These are phyloP conservation scores for Pneumocystis murina DNA, from an alignment of 1,139 yeast species.

Conservation along the genomic window DNA sequence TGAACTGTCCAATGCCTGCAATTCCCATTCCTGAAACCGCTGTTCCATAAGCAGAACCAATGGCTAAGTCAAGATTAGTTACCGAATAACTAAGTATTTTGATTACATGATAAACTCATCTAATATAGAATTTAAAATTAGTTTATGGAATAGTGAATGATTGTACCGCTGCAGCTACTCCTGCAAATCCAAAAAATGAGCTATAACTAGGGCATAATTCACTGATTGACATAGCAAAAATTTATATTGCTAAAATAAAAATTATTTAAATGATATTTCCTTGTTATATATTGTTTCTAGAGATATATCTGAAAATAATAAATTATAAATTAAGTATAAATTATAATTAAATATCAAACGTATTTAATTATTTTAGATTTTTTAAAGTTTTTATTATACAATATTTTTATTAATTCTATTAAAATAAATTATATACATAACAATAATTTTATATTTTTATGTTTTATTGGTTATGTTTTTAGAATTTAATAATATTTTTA, in stretches of 20 bases:
- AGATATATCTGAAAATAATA: neutral
- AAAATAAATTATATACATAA: neutral
- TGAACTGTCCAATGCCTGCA: conserved; percentile 42
- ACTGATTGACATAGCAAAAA: neutral
- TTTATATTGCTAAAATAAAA: neutral
- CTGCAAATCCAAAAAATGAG: conserved; percentile 81
- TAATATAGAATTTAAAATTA: conserved; percentile 1
- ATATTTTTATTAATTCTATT: neutral
- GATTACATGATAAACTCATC: conserved; percentile 6
- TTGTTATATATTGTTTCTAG: neutral
- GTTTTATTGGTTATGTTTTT: neutral
- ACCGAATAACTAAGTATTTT: neutral
- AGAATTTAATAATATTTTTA: neutral
- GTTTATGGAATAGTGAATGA: neutral
- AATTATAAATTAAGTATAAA: neutral
- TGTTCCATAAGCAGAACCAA: conserved; percentile 99
- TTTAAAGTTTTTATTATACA: neutral
- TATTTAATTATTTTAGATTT: neutral
- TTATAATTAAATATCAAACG: neutral
- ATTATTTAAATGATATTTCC: neutral
- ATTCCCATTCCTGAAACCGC: conserved; percentile 99
- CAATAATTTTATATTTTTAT: no score
- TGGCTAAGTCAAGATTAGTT: conserved; percentile 6
- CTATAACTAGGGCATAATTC: conserved; percentile 42
- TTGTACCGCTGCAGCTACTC: conserved; percentile 24